Evolutionary conservation across 2,329 filamentous ascomycete species (phyloP).

Genomic region (Scleromitrula shiraiana): DNA sequence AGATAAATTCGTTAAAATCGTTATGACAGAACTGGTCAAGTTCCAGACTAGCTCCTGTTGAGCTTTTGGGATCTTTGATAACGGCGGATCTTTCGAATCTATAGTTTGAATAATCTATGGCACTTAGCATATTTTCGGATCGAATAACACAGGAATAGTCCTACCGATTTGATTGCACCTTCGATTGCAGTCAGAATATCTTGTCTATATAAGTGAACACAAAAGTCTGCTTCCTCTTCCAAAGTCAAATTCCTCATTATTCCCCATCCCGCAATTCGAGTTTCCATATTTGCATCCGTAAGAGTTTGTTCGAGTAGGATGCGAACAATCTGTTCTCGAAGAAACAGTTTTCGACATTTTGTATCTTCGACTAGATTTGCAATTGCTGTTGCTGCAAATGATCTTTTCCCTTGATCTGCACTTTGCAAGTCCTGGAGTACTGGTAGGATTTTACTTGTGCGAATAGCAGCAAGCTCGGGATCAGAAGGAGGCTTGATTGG

Average conservation of each 20-base stretch:
- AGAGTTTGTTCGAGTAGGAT: slow-evolving; percentile 56
- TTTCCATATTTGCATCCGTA: slow-evolving; percentile 54
- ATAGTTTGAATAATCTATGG: slow-evolving; percentile 26
- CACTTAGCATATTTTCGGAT: slow-evolving; percentile 7
- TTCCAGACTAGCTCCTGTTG: slow-evolving; percentile 47
- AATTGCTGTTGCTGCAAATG: slow-evolving; percentile 50
- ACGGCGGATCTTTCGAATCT: slow-evolving; percentile 32
- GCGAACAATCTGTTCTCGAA: slow-evolving; percentile 58
- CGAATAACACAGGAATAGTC: slow-evolving; percentile 16
- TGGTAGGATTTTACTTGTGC: slow-evolving; percentile 56
- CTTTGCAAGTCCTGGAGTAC: slow-evolving; percentile 53
- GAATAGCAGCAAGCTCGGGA: slow-evolving; percentile 54
- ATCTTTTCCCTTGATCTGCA: slow-evolving; percentile 50
- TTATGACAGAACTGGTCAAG: slow-evolving; percentile 45
- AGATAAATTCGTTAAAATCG: slow-evolving; percentile 45
- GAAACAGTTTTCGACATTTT: slow-evolving; percentile 54
- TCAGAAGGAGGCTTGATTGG: slow-evolving; percentile 53
- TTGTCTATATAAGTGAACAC: slow-evolving; percentile 54
- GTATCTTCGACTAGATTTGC: slow-evolving; percentile 54
- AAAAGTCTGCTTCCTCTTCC: slow-evolving; percentile 60
- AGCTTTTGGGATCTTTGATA: slow-evolving; percentile 42
- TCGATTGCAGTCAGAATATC: slow-evolving; percentile 55
- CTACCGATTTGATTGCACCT: slow-evolving; percentile 45
- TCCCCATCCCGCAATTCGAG: slow-evolving; percentile 58
- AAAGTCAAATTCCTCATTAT: slow-evolving; percentile 53